phyloP scores from a whole-genome alignment of 352 stramenopile genomes.

The Achlya hypogyna region DNA sequence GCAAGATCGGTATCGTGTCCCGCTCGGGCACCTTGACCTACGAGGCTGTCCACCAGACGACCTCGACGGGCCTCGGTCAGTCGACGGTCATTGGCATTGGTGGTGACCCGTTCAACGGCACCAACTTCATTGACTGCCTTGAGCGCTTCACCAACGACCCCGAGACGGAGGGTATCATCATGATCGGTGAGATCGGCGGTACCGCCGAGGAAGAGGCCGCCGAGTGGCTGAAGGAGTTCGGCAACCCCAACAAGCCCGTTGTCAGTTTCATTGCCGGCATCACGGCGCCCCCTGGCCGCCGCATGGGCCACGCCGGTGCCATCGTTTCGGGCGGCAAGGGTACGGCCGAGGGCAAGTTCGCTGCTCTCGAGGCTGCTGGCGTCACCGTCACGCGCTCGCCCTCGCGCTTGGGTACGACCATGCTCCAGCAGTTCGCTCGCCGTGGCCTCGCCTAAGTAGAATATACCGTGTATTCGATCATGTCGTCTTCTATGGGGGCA shows the following conservation, averaged over 20 bases:
- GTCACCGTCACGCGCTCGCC: constrained; percentile 95
- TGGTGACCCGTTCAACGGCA: constrained; percentile 99
- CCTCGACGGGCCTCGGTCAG: constrained; percentile 92
- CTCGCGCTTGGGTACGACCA: constrained; percentile 92
- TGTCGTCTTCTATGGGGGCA: background rate
- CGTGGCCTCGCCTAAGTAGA: constrained; percentile 18
- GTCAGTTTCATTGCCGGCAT: constrained; percentile 99
- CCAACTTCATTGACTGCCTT: constrained; percentile 99
- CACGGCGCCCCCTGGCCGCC: constrained; percentile 95
- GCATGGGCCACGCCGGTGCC: constrained; percentile 98
- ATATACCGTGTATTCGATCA: background rate
- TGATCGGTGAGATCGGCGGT: constrained; percentile 99
- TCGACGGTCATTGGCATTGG: constrained; percentile 99
- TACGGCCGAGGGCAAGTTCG: constrained; percentile 97
- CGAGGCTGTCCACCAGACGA: constrained; percentile 98
- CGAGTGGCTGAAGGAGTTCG: constrained; percentile 96
- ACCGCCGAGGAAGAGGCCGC: constrained; percentile 97
- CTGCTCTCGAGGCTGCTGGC: constrained; percentile 90
- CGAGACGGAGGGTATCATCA: constrained; percentile 98
- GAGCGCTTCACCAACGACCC: constrained; percentile 99
- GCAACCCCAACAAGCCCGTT: constrained; percentile 98
- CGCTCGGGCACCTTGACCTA: constrained; percentile 98
- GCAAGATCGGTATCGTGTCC: constrained; percentile 99
- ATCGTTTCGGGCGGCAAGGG: constrained; percentile 99
- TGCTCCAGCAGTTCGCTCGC: constrained; percentile 90